Evolutionary conservation across 1,139 yeast genomes (phyloP).

Genomic region (Suhomyces chickasaworum): DNA sequence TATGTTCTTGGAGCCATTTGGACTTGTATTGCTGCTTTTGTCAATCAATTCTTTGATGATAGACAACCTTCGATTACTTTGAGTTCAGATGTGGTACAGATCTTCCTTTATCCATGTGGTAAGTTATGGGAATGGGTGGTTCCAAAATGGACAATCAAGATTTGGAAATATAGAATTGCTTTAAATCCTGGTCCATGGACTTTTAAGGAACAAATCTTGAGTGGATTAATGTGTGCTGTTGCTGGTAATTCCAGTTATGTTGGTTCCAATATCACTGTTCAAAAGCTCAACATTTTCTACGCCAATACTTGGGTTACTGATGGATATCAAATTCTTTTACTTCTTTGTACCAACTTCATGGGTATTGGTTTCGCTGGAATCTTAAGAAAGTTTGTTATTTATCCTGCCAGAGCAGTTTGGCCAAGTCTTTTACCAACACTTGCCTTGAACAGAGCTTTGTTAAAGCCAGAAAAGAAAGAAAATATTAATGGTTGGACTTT

Average conservation of each 20-base stretch:
- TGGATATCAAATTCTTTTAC: conserved; percentile 21
- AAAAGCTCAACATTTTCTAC: conserved; percentile 19
- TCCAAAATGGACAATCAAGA: conserved; percentile 25
- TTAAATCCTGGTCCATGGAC: conserved; percentile 30
- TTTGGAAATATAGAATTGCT: conserved; percentile 21
- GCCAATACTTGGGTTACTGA: conserved; percentile 20
- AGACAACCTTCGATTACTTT: conserved; percentile 55
- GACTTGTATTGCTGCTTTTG: conserved; percentile 56
- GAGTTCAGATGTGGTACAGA: conserved; percentile 53
- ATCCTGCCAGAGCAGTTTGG: conserved; percentile 21
- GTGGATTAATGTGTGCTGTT: conserved; percentile 22
- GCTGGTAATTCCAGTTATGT: conserved; percentile 18
- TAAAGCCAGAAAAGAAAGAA: conserved; percentile 20
- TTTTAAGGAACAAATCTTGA: conserved; percentile 26
- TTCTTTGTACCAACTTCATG: conserved; percentile 23
- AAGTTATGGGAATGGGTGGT: conserved; percentile 23
- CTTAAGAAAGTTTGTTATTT: conserved; percentile 23
- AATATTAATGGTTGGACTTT: conserved; percentile 24
- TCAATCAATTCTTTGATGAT: conserved; percentile 59
- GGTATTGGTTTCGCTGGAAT: conserved; percentile 29
- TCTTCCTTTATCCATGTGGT: conserved; percentile 63
- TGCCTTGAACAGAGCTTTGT: conserved; percentile 25
- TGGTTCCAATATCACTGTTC: conserved; percentile 22
- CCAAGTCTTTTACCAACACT: conserved; percentile 24
- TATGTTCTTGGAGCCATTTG: conserved; percentile 58